These are phyloP conservation scores for Aspergillus nomiae DNA, from an alignment of 2,329 filamentous ascomycete genomes.

Conservation along the genomic window DNA sequence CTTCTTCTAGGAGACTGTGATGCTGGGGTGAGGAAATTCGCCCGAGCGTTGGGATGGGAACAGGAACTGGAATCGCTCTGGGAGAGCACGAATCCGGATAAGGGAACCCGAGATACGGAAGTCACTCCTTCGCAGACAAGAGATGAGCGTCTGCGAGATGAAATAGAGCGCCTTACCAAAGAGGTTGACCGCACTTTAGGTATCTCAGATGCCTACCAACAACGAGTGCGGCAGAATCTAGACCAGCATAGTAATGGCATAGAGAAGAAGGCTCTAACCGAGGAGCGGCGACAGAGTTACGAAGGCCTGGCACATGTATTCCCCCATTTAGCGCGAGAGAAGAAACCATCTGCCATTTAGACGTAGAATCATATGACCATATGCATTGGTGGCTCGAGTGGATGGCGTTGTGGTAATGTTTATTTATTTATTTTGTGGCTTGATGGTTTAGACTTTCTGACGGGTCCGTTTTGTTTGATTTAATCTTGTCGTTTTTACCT, in stretches of 20 bases:
- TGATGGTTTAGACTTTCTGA: neutral
- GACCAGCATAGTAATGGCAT: conserved; percentile 15
- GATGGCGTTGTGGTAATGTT: neutral
- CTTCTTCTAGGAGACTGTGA: conserved; percentile 82
- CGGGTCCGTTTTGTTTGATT: neutral
- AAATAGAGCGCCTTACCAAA: conserved; percentile 59
- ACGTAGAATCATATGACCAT: neutral
- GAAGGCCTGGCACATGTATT: conserved; percentile 38
- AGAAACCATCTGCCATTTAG: conserved; percentile 9
- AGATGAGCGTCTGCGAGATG: conserved; percentile 60
- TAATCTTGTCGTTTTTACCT: neutral
- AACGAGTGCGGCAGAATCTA: conserved; percentile 40
- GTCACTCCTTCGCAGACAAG: conserved; percentile 45
- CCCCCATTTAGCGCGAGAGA: conserved; percentile 32
- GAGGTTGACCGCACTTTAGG: conserved; percentile 60
- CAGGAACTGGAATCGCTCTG: conserved; percentile 79
- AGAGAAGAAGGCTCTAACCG: conserved; percentile 3
- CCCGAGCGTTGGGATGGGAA: conserved; percentile 78
- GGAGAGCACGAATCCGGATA: conserved; percentile 66
- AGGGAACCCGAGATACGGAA: conserved; percentile 52
- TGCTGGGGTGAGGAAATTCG: conserved; percentile 74
- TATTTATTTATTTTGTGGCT: neutral
- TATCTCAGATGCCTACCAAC: conserved; percentile 49
- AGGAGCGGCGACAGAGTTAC: conserved; percentile 8
- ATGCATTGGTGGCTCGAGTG: neutral